Evolutionary conservation across 768 basidiomycete genomes (phyloP).

Genomic region (Trametes sanguinea): DNA sequence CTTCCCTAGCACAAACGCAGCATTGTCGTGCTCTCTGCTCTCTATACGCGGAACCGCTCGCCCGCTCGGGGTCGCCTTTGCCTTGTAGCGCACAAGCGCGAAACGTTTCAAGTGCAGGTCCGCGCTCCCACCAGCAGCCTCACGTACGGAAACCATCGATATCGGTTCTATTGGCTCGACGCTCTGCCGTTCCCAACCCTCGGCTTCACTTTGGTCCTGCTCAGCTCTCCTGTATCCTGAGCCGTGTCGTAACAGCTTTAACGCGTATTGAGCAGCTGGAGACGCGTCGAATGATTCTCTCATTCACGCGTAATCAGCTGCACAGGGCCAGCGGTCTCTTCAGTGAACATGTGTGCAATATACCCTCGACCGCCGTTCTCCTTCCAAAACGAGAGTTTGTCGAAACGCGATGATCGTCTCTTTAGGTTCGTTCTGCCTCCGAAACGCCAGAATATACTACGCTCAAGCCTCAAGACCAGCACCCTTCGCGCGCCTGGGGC

Average conservation of each 20-base stretch:
- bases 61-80: neutral
- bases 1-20: too few species aligned
- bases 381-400: too few species aligned
- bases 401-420: too few species aligned
- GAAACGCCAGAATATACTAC: too few species aligned
- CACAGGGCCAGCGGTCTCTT: too few species aligned
- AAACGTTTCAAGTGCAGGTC: neutral
- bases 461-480: too few species aligned
- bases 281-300: neutral
- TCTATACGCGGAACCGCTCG: neutral
- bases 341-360: too few species aligned
- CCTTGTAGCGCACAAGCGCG: neutral
- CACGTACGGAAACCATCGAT: constrained; percentile 3
- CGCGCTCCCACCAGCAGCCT: neutral
- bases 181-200: neutral
- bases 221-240: neutral
- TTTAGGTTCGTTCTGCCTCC: too few species aligned
- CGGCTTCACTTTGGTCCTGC: neutral
- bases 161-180: constrained; percentile 1
- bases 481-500: neutral
- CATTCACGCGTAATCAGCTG: too few species aligned
- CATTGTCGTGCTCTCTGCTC: neutral
- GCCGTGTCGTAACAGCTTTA: neutral
- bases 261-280: neutral
- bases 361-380: too few species aligned